These are phyloP conservation scores for Thermothelomyces thermophilus DNA, from an alignment of 2,329 filamentous ascomycete species.

Conservation along the genomic window DNA sequence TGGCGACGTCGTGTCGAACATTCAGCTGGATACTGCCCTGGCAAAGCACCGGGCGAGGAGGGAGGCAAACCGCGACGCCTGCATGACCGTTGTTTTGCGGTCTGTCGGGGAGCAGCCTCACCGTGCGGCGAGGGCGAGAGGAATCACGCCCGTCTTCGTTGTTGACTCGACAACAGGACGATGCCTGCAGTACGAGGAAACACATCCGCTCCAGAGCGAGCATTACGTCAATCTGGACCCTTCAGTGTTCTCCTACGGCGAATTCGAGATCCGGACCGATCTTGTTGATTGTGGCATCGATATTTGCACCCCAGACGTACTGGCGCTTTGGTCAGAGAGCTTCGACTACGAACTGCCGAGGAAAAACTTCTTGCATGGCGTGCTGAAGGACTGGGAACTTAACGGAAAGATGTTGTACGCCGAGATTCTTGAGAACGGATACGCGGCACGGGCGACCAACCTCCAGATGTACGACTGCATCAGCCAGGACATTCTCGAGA, in stretches of 20 bases:
- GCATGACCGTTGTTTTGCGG: conserved; percentile 92
- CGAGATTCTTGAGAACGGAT: conserved; percentile 74
- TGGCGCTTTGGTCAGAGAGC: conserved; percentile 93
- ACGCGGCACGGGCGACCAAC: conserved; percentile 79
- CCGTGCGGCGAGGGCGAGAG: conserved; percentile 65
- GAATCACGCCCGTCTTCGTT: conserved; percentile 75
- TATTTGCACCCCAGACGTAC: conserved; percentile 92
- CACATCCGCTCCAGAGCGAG: conserved; percentile 60
- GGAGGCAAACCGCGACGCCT: conserved; percentile 81
- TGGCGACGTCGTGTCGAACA: conserved; percentile 85
- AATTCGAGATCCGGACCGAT: conserved; percentile 79
- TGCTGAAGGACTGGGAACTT: conserved; percentile 92
- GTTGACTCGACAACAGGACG: conserved; percentile 73
- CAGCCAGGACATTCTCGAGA: conserved; percentile 74
- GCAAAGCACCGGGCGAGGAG: conserved; percentile 74
- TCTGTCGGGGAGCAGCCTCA: conserved; percentile 65
- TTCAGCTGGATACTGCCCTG: conserved; percentile 74
- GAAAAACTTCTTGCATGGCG: conserved; percentile 71
- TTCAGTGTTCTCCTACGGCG: conserved; percentile 64
- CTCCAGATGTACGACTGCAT: conserved; percentile 86
- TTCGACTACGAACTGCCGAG: conserved; percentile 77
- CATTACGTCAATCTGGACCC: conserved; percentile 68
- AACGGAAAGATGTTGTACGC: conserved; percentile 97
- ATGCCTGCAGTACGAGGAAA: conserved; percentile 92
- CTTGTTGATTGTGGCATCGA: conserved; percentile 92